phyloP scores from a whole-genome alignment of 169 alveolate species.

The Cryptosporidium muris region DNA sequence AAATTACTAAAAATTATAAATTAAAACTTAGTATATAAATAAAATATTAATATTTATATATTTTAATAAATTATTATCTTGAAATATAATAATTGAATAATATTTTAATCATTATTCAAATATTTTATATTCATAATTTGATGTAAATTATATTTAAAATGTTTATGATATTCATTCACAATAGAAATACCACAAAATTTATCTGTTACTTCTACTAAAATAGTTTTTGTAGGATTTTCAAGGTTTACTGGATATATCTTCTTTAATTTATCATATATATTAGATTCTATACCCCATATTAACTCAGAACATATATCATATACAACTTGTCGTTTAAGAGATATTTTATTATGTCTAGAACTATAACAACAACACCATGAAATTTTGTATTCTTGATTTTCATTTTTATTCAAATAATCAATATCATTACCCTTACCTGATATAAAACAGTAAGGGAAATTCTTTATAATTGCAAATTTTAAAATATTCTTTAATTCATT shows the following conservation, averaged over 20 bases:
- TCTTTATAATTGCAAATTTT: no score
- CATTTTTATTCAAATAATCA: neutral
- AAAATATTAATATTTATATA: no score
- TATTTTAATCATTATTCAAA: neutral
- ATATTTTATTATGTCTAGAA: slow-evolving; percentile 21
- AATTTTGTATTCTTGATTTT: neutral
- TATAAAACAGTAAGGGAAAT: no score
- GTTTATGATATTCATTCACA: slow-evolving; percentile 12
- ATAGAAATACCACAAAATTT: slow-evolving; percentile 55
- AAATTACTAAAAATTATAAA: no score
- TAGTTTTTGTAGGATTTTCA: slow-evolving; percentile 27
- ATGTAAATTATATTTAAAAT: slow-evolving; percentile 34
- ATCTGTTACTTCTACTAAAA: slow-evolving; percentile 31
- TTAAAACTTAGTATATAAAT: no score
- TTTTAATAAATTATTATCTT: no score
- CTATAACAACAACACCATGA: slow-evolving; percentile 54
- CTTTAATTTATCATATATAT: slow-evolving; percentile 5
- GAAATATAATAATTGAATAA: neutral
- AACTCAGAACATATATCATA: slow-evolving; percentile 30
- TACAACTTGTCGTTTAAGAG: slow-evolving; percentile 25
- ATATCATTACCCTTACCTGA: no score
- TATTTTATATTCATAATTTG: neutral
- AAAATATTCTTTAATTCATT: slow-evolving; percentile 19
- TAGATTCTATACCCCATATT: slow-evolving; percentile 45
- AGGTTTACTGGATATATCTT: slow-evolving; percentile 41